Evolutionary conservation across 306 rosid species (phyloP), one percentile per base, ranked within the genome.

Genomic region (Medicago ruthenica): DNA sequence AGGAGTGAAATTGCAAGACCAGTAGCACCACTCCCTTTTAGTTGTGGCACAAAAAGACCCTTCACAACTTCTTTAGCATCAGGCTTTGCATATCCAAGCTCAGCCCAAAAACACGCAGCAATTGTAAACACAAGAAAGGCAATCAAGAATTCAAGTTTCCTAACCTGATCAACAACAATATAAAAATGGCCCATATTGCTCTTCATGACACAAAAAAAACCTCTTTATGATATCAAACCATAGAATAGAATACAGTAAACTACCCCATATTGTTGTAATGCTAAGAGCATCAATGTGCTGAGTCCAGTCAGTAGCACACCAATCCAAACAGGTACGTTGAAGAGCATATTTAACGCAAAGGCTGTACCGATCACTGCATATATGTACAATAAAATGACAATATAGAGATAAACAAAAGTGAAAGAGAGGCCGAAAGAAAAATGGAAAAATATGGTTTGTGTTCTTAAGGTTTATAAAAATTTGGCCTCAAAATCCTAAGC

Each of bases 1-100:
- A 95, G 97, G 64, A 95, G 97, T 51, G 99, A 95, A 86, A 95
- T 92, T 31, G 99, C 99, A 76, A 95, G 97, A 73, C 99, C 99
- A 51, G 91, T 88, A 54, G 99, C 96, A 65, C 97, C 97, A 82
- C 55, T 88, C 73, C 97, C 99, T 79, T 87, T 90, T 70, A 95
- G 93, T 83, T 90, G 82, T 27, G 99, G 99, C 76, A 89, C 85
- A 82, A 93, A 93, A 71, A 93, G 95, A 67, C 98, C 98, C 3
- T 80, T 47, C 59, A 91, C 5, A 80, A 93, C 90, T 82, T 93
- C 98, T 60, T 81, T 75, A 12, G 87, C 87, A 57, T 65, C 90
- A 8, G 98, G 98, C 55, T 93, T 84, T 73, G 98, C 98, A 68
- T 93, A 89, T 63, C 94, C 96, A 67, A 93, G 97, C 92, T 93